A percentile compares a stretch with the other conserved stretches of the same genome.
Conservation (phyloP, 2,329 filamentous ascomycete species). For the Periglandula ipomoeae region DNA sequence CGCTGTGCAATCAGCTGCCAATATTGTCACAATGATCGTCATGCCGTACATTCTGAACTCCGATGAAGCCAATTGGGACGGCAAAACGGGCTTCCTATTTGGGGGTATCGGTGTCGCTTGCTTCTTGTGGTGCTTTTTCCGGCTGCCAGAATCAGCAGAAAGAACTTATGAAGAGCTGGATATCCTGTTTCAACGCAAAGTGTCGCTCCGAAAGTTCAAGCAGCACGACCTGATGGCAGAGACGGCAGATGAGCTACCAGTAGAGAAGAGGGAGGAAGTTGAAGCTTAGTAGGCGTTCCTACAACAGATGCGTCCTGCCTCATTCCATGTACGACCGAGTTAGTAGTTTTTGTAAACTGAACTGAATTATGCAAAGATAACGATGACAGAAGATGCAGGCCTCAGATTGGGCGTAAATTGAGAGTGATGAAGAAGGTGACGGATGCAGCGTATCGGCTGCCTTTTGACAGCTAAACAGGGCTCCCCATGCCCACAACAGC, state of each 20-base stretch:
- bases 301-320: no score
- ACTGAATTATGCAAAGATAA: no score
- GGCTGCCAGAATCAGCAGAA: conserved; percentile 20
- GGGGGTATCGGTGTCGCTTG: conserved; percentile 16
- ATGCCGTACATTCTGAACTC: conserved; percentile 24
- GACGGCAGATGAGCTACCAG: conserved; percentile 40
- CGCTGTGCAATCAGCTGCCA: conserved; percentile 16
- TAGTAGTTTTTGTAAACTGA: no score
- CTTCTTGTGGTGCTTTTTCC: conserved; percentile 18
- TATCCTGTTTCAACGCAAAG: conserved; percentile 17
- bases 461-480: no score
- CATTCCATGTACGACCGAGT: no score
- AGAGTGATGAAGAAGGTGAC: no score
- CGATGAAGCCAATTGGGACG: conserved; percentile 21
- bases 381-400: no score
- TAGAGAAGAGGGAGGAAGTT: no score
- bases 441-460: no score
- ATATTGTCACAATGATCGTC: conserved; percentile 17
- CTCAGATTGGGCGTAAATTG: no score
- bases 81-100: conserved; percentile 24
- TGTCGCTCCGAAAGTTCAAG: conserved; percentile 11
- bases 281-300: conserved; percentile 41
- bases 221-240: conserved; percentile 12
- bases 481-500: no score
- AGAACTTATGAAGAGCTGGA: conserved; percentile 24